These are phyloP conservation scores for Aspergillus phoenicis DNA, from an alignment of 2,329 filamentous ascomycete species.

Conservation along the genomic window DNA sequence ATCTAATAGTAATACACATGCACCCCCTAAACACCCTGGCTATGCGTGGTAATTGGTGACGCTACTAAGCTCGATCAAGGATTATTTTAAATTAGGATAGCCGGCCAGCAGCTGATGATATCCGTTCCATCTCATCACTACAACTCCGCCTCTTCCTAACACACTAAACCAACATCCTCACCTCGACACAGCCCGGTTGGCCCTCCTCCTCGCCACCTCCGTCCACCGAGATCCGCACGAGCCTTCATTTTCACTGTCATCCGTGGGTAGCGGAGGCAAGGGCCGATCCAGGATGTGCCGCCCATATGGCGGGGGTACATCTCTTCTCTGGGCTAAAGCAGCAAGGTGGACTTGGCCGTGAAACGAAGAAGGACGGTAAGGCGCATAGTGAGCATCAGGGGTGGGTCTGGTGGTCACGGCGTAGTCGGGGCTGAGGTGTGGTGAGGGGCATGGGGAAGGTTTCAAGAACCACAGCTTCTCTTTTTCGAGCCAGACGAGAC, in stretches of 20 bases:
- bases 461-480: constrained; percentile 33
- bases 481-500: constrained; percentile 35
- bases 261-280: constrained; percentile 9
- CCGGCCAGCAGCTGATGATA: not conserved
- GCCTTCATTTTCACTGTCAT: not conserved
- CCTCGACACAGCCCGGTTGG: not conserved
- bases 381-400: not conserved
- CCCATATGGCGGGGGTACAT: constrained; percentile 33
- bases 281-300: constrained; percentile 27
- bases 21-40: not conserved
- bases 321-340: constrained; percentile 3
- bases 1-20: not conserved
- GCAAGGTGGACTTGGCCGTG: not conserved
- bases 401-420: not conserved
- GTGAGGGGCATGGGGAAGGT: not conserved
- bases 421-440: not conserved
- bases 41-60: not conserved
- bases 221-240: constrained; percentile 27
- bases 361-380: not conserved
- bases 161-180: not conserved
- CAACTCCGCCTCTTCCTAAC: not conserved
- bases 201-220: constrained; percentile 24
- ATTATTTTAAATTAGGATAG: not conserved
- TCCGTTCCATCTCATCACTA: not conserved
- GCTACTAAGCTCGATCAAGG: not conserved